Conservation (phyloP, 1,284 basidiomycete genomes). For the Cutaneotrichosporon mucoides region DNA sequence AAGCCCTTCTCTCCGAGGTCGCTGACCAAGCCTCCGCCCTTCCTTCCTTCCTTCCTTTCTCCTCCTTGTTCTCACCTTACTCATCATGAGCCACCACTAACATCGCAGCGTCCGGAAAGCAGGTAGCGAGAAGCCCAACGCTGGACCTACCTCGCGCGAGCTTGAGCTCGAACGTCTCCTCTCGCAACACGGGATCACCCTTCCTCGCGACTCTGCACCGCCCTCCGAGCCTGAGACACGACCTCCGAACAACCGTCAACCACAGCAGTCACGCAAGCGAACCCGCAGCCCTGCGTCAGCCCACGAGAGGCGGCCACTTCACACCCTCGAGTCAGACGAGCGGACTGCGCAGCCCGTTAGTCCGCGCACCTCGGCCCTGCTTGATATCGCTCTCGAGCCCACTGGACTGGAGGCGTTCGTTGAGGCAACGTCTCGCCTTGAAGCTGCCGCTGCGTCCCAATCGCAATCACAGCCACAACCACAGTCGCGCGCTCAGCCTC, state of each 20-base stretch:
- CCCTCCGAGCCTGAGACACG: neutral
- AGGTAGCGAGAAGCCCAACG: neutral
- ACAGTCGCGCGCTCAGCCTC: neutral
- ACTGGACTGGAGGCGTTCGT: neutral
- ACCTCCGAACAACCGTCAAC: neutral
- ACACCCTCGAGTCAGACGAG: neutral
- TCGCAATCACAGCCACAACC: too few relatives aligned
- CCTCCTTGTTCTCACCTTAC: too few relatives aligned
- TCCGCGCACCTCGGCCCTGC: neutral
- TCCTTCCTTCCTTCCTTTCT: neutral
- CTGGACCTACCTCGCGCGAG: constrained; percentile 6
- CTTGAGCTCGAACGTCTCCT: constrained; percentile 23
- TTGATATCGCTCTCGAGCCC: neutral
- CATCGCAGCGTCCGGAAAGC: constrained; percentile 2
- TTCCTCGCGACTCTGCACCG: constrained; percentile 2
- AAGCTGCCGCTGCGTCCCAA: neutral
- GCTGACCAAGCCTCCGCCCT: too few relatives aligned
- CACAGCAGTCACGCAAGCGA: neutral
- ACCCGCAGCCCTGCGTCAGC: neutral
- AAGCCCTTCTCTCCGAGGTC: too few relatives aligned
- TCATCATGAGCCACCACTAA: too few relatives aligned
- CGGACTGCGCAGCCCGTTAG: neutral
- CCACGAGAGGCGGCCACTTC: neutral
- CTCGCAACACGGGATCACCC: constrained; percentile 17
- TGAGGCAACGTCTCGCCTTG: neutral